phyloP scores from a whole-genome alignment of 2,329 filamentous ascomycete species.

The Thelonectria olida region DNA sequence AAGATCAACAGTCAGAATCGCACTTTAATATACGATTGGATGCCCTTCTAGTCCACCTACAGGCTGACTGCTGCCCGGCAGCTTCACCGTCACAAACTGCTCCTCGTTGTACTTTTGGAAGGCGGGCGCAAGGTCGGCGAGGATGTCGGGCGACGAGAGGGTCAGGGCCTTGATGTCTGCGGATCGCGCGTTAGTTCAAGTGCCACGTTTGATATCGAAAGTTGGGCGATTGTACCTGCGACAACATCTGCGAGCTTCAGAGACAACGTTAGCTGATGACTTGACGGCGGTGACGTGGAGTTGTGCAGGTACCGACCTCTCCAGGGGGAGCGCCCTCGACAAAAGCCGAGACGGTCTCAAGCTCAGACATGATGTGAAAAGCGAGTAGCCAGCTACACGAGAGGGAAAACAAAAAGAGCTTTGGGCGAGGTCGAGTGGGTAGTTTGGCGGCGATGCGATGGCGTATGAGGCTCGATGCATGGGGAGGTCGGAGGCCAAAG shows the following conservation, averaged over 20 bases:
- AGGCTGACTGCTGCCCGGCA: conserved; percentile 81
- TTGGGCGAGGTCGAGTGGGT: neutral
- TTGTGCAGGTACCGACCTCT: conserved; percentile 72
- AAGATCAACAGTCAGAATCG: conserved; percentile 10
- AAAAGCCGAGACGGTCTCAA: conserved; percentile 76
- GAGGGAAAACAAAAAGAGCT: conserved; percentile 2
- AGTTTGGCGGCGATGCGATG: neutral
- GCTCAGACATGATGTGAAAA: conserved; percentile 46
- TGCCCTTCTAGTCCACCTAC: conserved; percentile 39
- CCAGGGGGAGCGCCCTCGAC: conserved; percentile 94
- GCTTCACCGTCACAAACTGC: conserved; percentile 88
- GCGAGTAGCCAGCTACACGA: conserved; percentile 18
- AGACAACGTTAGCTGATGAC: conserved; percentile 41
- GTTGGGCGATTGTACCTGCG: conserved; percentile 67
- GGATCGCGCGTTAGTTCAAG: conserved; percentile 31
- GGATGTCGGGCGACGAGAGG: conserved; percentile 71
- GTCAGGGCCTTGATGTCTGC: conserved; percentile 91
- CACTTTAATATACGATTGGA: neutral
- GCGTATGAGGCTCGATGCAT: conserved; percentile 19
- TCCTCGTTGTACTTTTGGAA: conserved; percentile 97
- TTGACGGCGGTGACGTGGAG: conserved; percentile 26
- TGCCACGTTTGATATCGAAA: neutral
- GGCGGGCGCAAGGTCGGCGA: conserved; percentile 79
- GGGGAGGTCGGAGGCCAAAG: conserved; percentile 6
- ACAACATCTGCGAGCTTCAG: conserved; percentile 83